A percentile compares a stretch with the other conserved stretches of the same genome.
Conservation (phyloP, 306 rosid species). For the Ceratonia siliqua region DNA sequence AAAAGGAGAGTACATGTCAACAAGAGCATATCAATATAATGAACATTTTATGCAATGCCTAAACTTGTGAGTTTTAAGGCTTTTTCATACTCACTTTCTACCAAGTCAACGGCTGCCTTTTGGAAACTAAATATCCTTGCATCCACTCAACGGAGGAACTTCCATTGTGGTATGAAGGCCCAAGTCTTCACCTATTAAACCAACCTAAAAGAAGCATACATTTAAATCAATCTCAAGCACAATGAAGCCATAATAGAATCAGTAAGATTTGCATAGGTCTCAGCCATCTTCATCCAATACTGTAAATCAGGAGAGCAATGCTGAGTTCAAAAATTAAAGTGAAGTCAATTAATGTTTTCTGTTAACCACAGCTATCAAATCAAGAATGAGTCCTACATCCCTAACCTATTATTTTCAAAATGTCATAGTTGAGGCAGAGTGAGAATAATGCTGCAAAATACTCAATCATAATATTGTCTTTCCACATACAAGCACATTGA, state of each 20-base stretch:
- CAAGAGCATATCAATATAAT: neutral
- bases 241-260: too few species aligned
- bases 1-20: neutral
- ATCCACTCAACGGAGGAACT: conserved; percentile 96
- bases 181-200: conserved; percentile 85
- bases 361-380: conserved; percentile 84
- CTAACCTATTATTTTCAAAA: conserved; percentile 68
- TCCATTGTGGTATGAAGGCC: conserved; percentile 88
- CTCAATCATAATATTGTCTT: conserved; percentile 7
- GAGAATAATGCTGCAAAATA: conserved; percentile 24
- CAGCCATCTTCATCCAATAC: too few species aligned
- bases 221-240: conserved; percentile 34
- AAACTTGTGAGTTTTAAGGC: conserved; percentile 18
- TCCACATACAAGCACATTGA: neutral
- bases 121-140: conserved; percentile 66
- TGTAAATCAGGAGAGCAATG: too few species aligned
- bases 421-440: conserved; percentile 22
- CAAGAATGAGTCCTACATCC: conserved; percentile 91
- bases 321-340: too few species aligned
- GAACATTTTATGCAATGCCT: conserved; percentile 16
- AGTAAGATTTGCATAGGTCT: too few species aligned
- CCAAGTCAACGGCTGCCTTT: conserved; percentile 88
- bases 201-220: conserved; percentile 60
- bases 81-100: conserved; percentile 74
- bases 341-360: too few species aligned